Evolutionary conservation across 2,329 filamentous ascomycete species (phyloP).

Genomic region (Stagonosporopsis cucurbitacearum): DNA sequence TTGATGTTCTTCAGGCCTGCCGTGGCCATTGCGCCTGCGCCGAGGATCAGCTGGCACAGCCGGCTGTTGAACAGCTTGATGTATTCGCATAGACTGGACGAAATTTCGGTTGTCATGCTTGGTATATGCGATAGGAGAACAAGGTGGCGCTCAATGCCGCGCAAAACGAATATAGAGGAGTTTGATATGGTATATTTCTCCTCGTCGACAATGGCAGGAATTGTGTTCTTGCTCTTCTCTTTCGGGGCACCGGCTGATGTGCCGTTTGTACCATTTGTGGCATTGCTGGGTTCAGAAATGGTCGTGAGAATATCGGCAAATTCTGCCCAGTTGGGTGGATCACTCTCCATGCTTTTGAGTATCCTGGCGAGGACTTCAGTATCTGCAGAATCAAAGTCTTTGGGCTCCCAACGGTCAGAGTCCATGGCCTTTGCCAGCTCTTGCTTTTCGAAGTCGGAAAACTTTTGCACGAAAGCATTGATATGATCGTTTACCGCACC

Average conservation of each 20-base stretch:
- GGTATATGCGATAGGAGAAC: constrained; percentile 85
- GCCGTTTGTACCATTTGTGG: constrained; percentile 38
- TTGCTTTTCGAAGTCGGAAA: constrained; percentile 76
- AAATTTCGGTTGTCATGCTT: constrained; percentile 85
- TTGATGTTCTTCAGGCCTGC: constrained; percentile 91
- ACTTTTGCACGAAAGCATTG: constrained; percentile 75
- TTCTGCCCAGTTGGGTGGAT: constrained; percentile 71
- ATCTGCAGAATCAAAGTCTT: constrained; percentile 73
- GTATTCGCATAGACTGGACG: constrained; percentile 79
- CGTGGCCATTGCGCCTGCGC: constrained; percentile 86
- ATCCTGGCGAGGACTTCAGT: constrained; percentile 67
- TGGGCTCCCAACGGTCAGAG: constrained; percentile 78
- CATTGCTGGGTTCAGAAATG: constrained; percentile 26
- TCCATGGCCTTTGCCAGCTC: constrained; percentile 79
- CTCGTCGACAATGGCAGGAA: constrained; percentile 75
- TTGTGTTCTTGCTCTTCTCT: constrained; percentile 54
- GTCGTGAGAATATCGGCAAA: constrained; percentile 52
- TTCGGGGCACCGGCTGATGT: constrained; percentile 36
- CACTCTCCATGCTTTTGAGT: constrained; percentile 72
- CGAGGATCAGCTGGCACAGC: constrained; percentile 94
- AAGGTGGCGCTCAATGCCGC: constrained; percentile 81
- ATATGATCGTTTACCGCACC: constrained; percentile 83
- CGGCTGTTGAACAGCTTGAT: constrained; percentile 94
- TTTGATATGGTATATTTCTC: constrained; percentile 86
- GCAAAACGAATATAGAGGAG: constrained; percentile 81